Evolutionary conservation across 257 asterid genomes (phyloP).

Genomic region (Fraxinus cuspidata): DNA sequence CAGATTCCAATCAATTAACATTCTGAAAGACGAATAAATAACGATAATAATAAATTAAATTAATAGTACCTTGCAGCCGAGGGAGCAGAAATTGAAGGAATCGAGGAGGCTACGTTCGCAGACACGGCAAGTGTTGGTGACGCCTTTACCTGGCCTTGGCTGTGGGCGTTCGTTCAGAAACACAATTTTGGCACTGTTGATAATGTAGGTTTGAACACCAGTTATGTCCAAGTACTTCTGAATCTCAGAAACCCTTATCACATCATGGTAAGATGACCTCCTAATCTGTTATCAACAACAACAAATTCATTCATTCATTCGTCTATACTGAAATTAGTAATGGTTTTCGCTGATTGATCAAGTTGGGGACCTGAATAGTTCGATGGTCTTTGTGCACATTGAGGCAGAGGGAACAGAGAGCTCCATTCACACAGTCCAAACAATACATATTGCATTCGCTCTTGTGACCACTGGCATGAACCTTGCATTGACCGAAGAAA

Average conservation of each 20-base stretch:
- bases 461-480: conserved; percentile 81
- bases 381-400: conserved; percentile 65
- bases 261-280: conserved; percentile 78
- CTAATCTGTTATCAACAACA: conserved; percentile 47
- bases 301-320: neutral
- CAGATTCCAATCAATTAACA: conserved; percentile 16
- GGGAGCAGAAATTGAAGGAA: conserved; percentile 69
- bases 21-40: neutral
- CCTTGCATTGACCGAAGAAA: conserved; percentile 76
- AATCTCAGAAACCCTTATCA: conserved; percentile 69
- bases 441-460: conserved; percentile 95
- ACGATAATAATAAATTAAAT: neutral
- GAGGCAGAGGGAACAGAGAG: conserved; percentile 83
- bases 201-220: conserved; percentile 67
- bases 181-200: conserved; percentile 75
- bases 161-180: conserved; percentile 74
- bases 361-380: conserved; percentile 57
- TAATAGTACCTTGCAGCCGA: conserved; percentile 69
- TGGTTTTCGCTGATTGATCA: neutral
- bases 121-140: conserved; percentile 60
- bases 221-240: conserved; percentile 64
- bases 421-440: conserved; percentile 69
- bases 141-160: conserved; percentile 70
- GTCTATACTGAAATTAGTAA: neutral
- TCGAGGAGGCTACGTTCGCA: conserved; percentile 77